Conservation (phyloP, 2,329 filamentous ascomycete genomes). For the Paracoccidioides brasiliensis region DNA sequence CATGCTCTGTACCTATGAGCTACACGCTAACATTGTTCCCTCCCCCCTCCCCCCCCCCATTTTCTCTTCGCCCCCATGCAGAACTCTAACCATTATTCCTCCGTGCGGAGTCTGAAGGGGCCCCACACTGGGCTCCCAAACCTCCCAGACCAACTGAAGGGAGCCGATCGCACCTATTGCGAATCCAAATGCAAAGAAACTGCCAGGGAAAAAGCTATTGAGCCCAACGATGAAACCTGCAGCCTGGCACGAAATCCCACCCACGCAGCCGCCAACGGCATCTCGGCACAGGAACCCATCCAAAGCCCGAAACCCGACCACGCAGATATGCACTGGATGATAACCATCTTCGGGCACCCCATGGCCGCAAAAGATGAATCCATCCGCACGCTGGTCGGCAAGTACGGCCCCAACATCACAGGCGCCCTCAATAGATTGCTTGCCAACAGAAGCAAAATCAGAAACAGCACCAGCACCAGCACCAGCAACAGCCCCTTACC, state of each 20-base stretch:
- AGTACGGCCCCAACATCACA: conserved; percentile 42
- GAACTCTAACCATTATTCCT: conserved; percentile 55
- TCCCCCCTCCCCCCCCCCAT: background rate
- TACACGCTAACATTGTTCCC: no score
- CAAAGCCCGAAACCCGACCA: conserved; percentile 24
- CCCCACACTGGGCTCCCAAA: conserved; percentile 44
- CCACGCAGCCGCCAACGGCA: no score
- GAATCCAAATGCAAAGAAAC: conserved; percentile 12
- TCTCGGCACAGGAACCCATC: conserved; percentile 21
- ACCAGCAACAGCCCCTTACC: conserved; percentile 1
- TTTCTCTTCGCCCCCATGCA: conserved; percentile 20
- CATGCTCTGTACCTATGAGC: background rate
- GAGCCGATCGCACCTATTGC: conserved; percentile 1
- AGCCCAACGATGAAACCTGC: conserved; percentile 9
- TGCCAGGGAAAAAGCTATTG: conserved; percentile 12
- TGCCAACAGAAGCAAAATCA: conserved; percentile 21
- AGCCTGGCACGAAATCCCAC: no score
- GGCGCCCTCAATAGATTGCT: conserved; percentile 40
- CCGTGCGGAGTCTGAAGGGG: conserved; percentile 47
- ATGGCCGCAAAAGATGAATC: conserved; percentile 38
- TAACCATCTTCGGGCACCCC: conserved; percentile 39
- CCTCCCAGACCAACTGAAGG: conserved; percentile 20
- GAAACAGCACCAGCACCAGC: no score
- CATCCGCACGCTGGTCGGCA: conserved; percentile 41
- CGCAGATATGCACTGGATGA: conserved; percentile 38